These are phyloP conservation scores for Lipomyces starkeyi DNA, from an alignment of 805 yeast genomes.

Conservation along the genomic window DNA sequence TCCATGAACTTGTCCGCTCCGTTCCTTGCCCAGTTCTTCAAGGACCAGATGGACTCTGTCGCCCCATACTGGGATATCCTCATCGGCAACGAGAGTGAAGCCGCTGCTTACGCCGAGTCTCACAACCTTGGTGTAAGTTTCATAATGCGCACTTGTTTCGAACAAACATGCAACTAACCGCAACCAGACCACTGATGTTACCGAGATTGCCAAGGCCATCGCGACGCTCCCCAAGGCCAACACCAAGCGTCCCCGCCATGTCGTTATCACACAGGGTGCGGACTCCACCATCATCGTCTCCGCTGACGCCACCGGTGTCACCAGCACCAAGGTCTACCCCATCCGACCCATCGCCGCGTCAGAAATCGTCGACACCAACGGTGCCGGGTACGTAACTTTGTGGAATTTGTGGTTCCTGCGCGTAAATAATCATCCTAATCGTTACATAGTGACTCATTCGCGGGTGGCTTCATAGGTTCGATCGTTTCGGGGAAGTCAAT, in stretches of 20 bases:
- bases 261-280: slow-evolving; percentile 93
- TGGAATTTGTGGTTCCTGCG: background rate
- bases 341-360: slow-evolving; percentile 73
- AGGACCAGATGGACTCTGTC: slow-evolving; percentile 79
- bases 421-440: too few relatives aligned
- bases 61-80: slow-evolving; percentile 88
- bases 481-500: slow-evolving; percentile 74
- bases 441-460: slow-evolving; percentile 79
- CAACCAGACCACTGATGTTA: slow-evolving; percentile 59
- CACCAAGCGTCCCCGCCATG: slow-evolving; percentile 74
- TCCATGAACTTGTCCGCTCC: slow-evolving; percentile 94
- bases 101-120: slow-evolving; percentile 89
- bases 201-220: slow-evolving; percentile 78
- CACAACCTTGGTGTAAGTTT: slow-evolving; percentile 58
- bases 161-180: background rate
- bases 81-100: slow-evolving; percentile 97
- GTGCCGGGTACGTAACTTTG: slow-evolving; percentile 63
- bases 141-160: background rate
- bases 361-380: slow-evolving; percentile 89
- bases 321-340: slow-evolving; percentile 58
- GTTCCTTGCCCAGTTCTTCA: slow-evolving; percentile 93
- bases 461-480: slow-evolving; percentile 93
- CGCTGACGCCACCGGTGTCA: slow-evolving; percentile 51
- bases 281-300: slow-evolving; percentile 76
- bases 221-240: slow-evolving; percentile 80